Conservation (phyloP, 139 green algal genomes). For the Chlorella sp. region DNA sequence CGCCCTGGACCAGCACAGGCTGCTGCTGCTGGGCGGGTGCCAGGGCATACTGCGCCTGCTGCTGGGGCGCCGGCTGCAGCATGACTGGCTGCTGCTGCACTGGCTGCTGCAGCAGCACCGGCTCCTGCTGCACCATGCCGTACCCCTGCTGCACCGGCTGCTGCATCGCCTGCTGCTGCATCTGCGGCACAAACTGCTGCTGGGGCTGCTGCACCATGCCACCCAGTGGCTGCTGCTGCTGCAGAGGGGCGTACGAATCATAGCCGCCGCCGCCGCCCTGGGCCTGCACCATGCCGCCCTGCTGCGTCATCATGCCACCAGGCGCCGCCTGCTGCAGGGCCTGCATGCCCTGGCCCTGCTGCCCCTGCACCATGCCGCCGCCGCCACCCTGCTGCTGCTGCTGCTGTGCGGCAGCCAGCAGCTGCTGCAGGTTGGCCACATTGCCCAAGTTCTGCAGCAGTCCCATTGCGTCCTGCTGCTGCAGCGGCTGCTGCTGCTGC, state of each 20-base stretch:
- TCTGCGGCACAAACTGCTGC: neutral
- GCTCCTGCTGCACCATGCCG: conserved; percentile 5
- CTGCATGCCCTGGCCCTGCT: conserved; percentile 17
- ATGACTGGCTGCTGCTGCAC: conserved; percentile 13
- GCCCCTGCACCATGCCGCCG: conserved; percentile 6
- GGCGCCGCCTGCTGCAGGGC: neutral
- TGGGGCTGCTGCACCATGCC: neutral
- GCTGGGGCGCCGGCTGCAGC: neutral
- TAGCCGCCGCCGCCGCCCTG: neutral
- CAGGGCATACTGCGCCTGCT: conserved; percentile 18
- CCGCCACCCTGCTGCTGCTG: neutral
- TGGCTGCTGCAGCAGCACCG: neutral
- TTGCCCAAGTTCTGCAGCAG: conserved; percentile 16
- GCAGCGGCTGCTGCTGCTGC: neutral
- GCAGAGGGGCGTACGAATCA: neutral
- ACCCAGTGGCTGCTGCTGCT: conserved; percentile 22
- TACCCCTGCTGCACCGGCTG: conserved; percentile 29
- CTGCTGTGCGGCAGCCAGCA: conserved; percentile 13
- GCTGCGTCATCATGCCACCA: neutral
- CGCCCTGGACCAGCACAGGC: conserved; percentile 12
- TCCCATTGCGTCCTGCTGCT: neutral
- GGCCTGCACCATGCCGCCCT: neutral
- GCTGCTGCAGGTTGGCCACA: conserved; percentile 11
- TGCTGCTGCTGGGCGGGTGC: conserved; percentile 3
- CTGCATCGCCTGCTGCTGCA: conserved; percentile 14